phyloP scores from a whole-genome alignment of 768 basidiomycete species.

The Termitomyces eurrhizus region DNA sequence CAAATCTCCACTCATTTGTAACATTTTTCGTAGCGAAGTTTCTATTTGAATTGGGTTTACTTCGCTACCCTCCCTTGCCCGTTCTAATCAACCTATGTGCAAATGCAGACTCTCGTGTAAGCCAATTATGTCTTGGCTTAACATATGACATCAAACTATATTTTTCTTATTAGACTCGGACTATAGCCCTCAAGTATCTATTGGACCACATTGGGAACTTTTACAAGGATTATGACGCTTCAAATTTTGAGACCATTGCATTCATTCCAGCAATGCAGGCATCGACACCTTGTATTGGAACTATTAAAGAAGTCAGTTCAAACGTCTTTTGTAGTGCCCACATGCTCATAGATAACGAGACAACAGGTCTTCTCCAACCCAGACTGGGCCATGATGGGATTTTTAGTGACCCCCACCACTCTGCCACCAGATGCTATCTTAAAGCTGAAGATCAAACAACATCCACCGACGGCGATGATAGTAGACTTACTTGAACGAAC shows the following conservation, averaged over 20 bases:
- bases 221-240: slow-evolving; percentile 59
- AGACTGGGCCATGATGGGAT: slow-evolving; percentile 75
- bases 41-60: slow-evolving; percentile 67
- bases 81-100: slow-evolving; percentile 69
- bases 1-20: background rate
- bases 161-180: slow-evolving; percentile 31
- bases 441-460: slow-evolving; percentile 66
- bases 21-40: slow-evolving; percentile 61
- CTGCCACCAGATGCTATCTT: slow-evolving; percentile 46
- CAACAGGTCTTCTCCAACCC: slow-evolving; percentile 64
- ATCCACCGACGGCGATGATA: slow-evolving; percentile 63
- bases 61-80: slow-evolving; percentile 62
- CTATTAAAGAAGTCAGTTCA: slow-evolving; percentile 56
- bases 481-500: slow-evolving; percentile 53
- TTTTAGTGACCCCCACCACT: slow-evolving; percentile 56
- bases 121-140: background rate
- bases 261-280: slow-evolving; percentile 76
- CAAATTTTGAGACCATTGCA: slow-evolving; percentile 49
- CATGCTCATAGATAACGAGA: background rate
- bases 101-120: slow-evolving; percentile 39
- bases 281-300: slow-evolving; percentile 51
- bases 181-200: slow-evolving; percentile 74
- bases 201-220: slow-evolving; percentile 63
- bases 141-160: background rate
- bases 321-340: background rate